Evolutionary conservation across 2,329 filamentous ascomycete species (phyloP), one percentile per base, ranked within the genome.

Genomic region (Ustilaginoidea virens): DNA sequence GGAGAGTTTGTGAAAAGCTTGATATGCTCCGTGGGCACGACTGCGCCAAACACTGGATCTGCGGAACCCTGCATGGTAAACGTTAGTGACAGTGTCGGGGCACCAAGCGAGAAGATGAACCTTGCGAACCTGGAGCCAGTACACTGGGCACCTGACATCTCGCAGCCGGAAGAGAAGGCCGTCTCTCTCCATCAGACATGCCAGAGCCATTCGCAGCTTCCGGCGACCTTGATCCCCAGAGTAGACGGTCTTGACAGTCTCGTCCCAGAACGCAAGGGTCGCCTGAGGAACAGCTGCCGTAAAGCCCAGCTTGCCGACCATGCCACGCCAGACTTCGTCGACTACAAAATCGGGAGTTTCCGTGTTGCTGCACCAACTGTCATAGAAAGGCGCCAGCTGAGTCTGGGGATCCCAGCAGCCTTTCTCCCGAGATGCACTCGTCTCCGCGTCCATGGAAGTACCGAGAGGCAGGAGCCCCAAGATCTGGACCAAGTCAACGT

Each of bases 381-480:
- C 51, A 22, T 52, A 49, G 35, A 64, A 63, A 4, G 57, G 49
- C 3, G 41, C 37, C 7, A 61, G 49, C 28, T 55, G 48, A 0
- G 53, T 44, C 24, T 51, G 50, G 18, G 57, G 56, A 33, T 68
- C 56, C 64, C 63, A 68, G 45, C 59, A 61, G 10, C 62, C 62
- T 24, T 58, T 56, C 15, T 42, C 42, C 3, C 61, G 53, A 7
- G 60, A 58, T 8, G 49, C 49, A 3, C 51, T 39, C 6, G 63
- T 64, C 49, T 69, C 63, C 39, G 51, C 59, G 44, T 68, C 64
- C 59, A 68, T 63, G 0, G 61, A 65, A 4, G 60, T 65, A 17
- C 62, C 63, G 5, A 68, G 47, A 4, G 55, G 52, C 12, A 68
- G 38, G 1, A 67, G 39, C 11, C 64, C 64, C 11, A 54, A 42